These are phyloP conservation scores for Poronia punctata DNA, from an alignment of 495 filamentous ascomycete genomes.

Conservation along the genomic window DNA sequence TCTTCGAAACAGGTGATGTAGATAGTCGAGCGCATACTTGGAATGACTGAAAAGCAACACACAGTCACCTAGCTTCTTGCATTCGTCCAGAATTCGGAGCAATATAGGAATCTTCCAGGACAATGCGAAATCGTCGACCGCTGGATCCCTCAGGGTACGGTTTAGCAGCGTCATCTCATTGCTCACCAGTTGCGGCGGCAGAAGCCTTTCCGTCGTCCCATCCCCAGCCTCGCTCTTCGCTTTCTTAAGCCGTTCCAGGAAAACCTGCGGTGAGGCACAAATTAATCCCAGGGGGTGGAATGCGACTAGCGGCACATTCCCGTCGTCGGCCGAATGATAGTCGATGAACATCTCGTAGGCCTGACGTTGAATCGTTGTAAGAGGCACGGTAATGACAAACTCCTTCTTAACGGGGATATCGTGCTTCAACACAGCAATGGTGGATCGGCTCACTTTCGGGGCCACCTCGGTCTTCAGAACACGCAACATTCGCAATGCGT, in stretches of 20 bases:
- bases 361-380: conserved; percentile 57
- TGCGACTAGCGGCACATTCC: conserved; percentile 42
- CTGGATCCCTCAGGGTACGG: conserved; percentile 7
- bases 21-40: conserved; percentile 58
- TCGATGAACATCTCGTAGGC: conserved; percentile 58
- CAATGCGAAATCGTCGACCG: conserved; percentile 28
- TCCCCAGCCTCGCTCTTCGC: conserved; percentile 17
- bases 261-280: conserved; percentile 68
- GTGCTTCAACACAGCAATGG: conserved; percentile 56
- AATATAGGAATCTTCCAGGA: conserved; percentile 66
- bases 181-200: conserved; percentile 29
- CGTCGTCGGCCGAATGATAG: conserved; percentile 20
- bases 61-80: conserved; percentile 56
- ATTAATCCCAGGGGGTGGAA: conserved; percentile 50
- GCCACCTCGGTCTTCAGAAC: conserved; percentile 64
- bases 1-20: conserved; percentile 48
- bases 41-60: conserved; percentile 76
- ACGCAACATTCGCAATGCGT: conserved; percentile 56
- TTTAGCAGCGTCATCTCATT: conserved; percentile 20
- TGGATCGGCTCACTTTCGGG: conserved; percentile 73
- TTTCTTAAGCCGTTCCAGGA: conserved; percentile 47
- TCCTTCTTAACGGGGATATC: conserved; percentile 69
- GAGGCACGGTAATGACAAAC: conserved; percentile 66
- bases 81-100: conserved; percentile 56
- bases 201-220: background rate